These are phyloP conservation scores for Podospora didyma DNA, from an alignment of 495 filamentous ascomycete genomes.

Conservation along the genomic window DNA sequence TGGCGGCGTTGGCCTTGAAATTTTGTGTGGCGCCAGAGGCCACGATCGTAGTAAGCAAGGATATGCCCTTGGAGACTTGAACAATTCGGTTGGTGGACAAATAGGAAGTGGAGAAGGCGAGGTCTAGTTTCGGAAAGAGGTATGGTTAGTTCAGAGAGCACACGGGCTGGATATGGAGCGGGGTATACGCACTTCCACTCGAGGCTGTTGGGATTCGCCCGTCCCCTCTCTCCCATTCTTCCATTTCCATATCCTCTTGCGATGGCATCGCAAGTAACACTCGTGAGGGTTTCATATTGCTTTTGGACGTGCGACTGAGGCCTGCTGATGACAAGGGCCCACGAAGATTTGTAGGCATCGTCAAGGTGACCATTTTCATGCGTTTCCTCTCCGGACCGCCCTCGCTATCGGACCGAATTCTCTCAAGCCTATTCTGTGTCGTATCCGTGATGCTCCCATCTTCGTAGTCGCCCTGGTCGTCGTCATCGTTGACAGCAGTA, in stretches of 20 bases:
- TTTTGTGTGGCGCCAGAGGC: conserved; percentile 19
- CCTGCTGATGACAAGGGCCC: neutral
- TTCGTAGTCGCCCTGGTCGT: neutral
- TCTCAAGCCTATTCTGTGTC: neutral
- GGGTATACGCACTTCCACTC: neutral
- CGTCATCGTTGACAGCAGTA: neutral
- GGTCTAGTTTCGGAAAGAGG: conserved; percentile 9
- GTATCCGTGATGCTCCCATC: neutral
- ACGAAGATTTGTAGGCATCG: neutral
- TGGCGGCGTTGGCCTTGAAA: conserved; percentile 6
- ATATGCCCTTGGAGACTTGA: conserved; percentile 14
- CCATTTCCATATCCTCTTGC: conserved; percentile 5
- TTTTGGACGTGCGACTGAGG: neutral
- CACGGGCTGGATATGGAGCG: neutral
- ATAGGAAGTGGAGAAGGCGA: conserved; percentile 26
- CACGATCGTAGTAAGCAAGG: conserved; percentile 21
- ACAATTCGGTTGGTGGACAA: conserved; percentile 21
- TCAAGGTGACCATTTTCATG: neutral
- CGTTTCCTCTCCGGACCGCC: neutral
- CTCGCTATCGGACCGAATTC: neutral
- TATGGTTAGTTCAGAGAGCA: conserved; percentile 2
- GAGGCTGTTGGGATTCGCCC: neutral
- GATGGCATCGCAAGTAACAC: neutral
- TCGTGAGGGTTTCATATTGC: neutral
- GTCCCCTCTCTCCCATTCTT: conserved; percentile 12